Base-by-base conservation (phyloP, 1,284 basidiomycete genomes). In the Exobasidium rhododendri region DNA sequence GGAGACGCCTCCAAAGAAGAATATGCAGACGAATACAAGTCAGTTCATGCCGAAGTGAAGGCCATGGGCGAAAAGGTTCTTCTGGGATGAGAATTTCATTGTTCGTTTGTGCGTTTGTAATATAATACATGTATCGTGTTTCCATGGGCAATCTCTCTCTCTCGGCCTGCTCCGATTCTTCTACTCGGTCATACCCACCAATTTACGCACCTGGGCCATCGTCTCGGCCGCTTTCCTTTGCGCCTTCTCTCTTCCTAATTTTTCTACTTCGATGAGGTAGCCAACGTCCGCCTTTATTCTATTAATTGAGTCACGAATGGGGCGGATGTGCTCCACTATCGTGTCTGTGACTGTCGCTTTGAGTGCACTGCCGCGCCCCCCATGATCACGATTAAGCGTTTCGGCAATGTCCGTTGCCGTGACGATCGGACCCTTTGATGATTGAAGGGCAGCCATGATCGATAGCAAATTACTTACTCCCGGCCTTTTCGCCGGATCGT, bases 381-480 rank as follows among this genome's bases (percentile, higher is more conserved):
- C 82, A 54, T 81, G 81, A 68, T 88, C 89, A 24, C 26, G 47
- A 22, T 66, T 63, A 10, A 86, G 85, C 17, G 88, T 82, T 0
- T 81, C 74, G 0, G 80, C 75, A 2, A 85, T 82, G 14, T 85
- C 79, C 55, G 84, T 83, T 22, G 84, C 83, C 1, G 84, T 84
- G 22, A 4, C 28, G 22, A 3, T 4, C 17, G 35, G 17, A 7
- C 65, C 71, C 67, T 11, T 47, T 31, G 50, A 49, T 63, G 64
- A 29, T 64, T 59, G 86, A 46, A 91, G 85, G 46, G 63, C 80
- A 30, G 64, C 63, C 3, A 75, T 51, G 20, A 97, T 92, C 1
- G 84, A 83, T 1, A 97, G 82, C 0, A 97, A 83, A 73, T 94
- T 97, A 1, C 89, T 86, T 0, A 91, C 86, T 0, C 92, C 94